Evolutionary conservation across 1,284 basidiomycete genomes (phyloP).

Genomic region (Trichosporon sp.): DNA sequence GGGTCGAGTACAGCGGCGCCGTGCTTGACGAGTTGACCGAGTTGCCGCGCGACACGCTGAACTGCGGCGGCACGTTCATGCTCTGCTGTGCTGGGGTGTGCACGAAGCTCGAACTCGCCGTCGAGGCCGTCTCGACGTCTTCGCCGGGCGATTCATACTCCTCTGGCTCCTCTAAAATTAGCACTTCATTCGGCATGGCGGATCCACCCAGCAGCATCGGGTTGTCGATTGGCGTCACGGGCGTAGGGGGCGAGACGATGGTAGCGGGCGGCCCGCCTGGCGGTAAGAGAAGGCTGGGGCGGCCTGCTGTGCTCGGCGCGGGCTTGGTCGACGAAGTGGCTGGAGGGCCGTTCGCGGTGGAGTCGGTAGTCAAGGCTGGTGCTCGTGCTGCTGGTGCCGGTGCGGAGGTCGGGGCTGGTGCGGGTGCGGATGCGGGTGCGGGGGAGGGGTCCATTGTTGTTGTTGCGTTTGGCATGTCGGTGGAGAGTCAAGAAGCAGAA

Average conservation of each 20-base stretch:
- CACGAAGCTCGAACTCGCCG: slow-evolving; percentile 18
- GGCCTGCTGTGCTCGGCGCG: not conserved
- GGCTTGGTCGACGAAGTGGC: not conserved
- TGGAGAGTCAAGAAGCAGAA: not conserved
- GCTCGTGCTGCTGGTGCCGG: no score
- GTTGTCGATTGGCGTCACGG: slow-evolving; percentile 14
- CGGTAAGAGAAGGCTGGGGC: slow-evolving; percentile 18
- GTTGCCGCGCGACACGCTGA: slow-evolving; percentile 25
- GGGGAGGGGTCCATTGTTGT: not conserved
- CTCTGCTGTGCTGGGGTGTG: slow-evolving; percentile 20
- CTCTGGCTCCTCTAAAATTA: slow-evolving; percentile 18
- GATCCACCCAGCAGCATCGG: not conserved
- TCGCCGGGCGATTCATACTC: slow-evolving; percentile 40
- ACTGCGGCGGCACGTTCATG: slow-evolving; percentile 21
- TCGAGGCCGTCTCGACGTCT: slow-evolving; percentile 29
- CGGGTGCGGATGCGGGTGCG: no score
- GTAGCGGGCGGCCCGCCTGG: slow-evolving; percentile 13
- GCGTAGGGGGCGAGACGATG: slow-evolving; percentile 22
- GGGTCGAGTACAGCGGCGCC: not conserved
- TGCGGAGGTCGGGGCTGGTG: no score
- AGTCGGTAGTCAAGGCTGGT: not conserved
- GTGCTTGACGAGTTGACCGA: slow-evolving; percentile 14
- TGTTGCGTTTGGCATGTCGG: not conserved
- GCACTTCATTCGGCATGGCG: not conserved
- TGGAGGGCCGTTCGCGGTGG: not conserved